phyloP scores from a whole-genome alignment of 345 rosid species.

The Barbarea vulgaris region DNA sequence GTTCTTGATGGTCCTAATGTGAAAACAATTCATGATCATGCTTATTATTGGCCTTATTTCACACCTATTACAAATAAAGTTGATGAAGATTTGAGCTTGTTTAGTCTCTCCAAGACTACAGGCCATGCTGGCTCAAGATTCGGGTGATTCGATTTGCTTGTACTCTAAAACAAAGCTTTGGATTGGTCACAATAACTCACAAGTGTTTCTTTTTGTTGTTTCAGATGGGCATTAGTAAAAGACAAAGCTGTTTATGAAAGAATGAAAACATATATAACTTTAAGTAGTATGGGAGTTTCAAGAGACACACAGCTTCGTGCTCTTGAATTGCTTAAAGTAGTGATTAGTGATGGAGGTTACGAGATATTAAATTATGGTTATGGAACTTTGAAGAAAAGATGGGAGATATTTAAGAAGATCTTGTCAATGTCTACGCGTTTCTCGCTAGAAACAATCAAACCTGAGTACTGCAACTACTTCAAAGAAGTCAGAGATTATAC shows the following conservation, averaged over 20 bases:
- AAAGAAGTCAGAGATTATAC: slow-evolving; percentile 29
- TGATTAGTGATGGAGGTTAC: slow-evolving; percentile 38
- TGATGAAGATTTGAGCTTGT: slow-evolving; percentile 55
- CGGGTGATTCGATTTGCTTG: slow-evolving; percentile 13
- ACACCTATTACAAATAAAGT: slow-evolving; percentile 60
- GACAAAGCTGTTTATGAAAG: slow-evolving; percentile 56
- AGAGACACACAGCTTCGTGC: slow-evolving; percentile 59
- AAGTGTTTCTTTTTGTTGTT: not conserved
- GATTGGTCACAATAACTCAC: not conserved
- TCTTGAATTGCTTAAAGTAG: slow-evolving; percentile 54
- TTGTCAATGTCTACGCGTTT: slow-evolving; percentile 51
- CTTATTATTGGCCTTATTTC: slow-evolving; percentile 82
- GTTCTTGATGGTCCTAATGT: slow-evolving; percentile 57
- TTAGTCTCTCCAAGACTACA: slow-evolving; percentile 72
- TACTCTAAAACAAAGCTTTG: not conserved
- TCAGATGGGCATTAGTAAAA: slow-evolving; percentile 69
- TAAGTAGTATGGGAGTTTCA: slow-evolving; percentile 61
- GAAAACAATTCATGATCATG: slow-evolving; percentile 58
- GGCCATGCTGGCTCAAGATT: slow-evolving; percentile 85
- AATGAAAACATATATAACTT: slow-evolving; percentile 15
- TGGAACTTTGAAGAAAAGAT: slow-evolving; percentile 45
- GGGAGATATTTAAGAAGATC: slow-evolving; percentile 16
- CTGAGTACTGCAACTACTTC: slow-evolving; percentile 52
- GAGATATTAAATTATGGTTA: slow-evolving; percentile 55
- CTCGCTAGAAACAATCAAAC: slow-evolving; percentile 46